Evolutionary conservation across 257 asterid species (phyloP).

Genomic region (Phtheirospermum japonicum): DNA sequence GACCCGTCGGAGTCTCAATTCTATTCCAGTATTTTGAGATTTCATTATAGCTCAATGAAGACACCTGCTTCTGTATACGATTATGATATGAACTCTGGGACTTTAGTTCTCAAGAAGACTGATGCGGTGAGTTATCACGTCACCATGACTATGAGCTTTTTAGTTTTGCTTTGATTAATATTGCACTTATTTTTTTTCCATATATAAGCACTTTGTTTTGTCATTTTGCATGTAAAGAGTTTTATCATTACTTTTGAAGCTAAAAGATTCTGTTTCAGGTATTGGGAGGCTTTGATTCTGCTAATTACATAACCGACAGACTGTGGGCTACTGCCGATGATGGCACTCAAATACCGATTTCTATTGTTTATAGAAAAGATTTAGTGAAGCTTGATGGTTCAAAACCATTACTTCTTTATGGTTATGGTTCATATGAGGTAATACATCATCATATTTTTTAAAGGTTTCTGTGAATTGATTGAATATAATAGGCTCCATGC

Average conservation of each 20-base stretch:
- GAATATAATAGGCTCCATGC: conserved; percentile 16
- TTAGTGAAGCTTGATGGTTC: conserved; percentile 83
- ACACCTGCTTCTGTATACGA: conserved; percentile 88
- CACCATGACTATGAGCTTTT: conserved; percentile 8
- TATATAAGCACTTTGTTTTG: conserved; percentile 16
- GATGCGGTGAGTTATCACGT: conserved; percentile 55
- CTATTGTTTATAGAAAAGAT: conserved; percentile 68
- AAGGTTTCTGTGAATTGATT: conserved; percentile 21
- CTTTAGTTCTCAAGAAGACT: conserved; percentile 83
- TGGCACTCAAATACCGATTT: conserved; percentile 81
- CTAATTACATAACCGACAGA: conserved; percentile 74
- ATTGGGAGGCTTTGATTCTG: conserved; percentile 82
- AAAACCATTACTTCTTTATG: conserved; percentile 84
- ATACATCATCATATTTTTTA: conserved; percentile 18
- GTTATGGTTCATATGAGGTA: conserved; percentile 99
- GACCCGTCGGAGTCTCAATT: conserved; percentile 63
- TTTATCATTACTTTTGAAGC: too few species aligned
- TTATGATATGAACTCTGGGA: conserved; percentile 80
- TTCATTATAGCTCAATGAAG: conserved; percentile 70
- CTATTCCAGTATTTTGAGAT: conserved; percentile 73
- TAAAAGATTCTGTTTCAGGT: conserved; percentile 47
- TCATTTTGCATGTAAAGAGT: too few species aligned
- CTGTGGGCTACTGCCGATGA: conserved; percentile 89
- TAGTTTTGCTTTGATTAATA: conserved; percentile 19
- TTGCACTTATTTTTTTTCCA: conserved; percentile 16